These are phyloP conservation scores for Primulina tabacum DNA, from an alignment of 257 asterid species.

Conservation along the genomic window DNA sequence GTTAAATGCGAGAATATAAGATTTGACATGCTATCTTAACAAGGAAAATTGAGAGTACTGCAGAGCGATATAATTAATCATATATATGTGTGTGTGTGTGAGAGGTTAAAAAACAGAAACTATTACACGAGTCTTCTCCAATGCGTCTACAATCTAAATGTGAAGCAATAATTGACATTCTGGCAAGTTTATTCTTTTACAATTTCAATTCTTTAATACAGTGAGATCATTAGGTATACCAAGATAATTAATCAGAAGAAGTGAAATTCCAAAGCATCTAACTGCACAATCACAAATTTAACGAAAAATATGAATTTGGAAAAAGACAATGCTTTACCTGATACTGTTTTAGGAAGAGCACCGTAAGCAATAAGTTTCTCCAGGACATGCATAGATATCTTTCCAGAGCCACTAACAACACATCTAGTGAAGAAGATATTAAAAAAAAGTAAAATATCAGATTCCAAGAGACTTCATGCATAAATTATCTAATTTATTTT, in stretches of 20 bases:
- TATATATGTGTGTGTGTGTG: too few species aligned
- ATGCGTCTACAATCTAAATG: not conserved
- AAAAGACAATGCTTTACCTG: slow-evolving; percentile 47
- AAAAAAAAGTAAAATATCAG: slow-evolving; percentile 9
- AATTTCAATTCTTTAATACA: slow-evolving; percentile 1
- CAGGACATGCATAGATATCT: slow-evolving; percentile 92
- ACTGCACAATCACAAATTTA: not conserved
- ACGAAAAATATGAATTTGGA: not conserved
- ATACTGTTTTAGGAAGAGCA: slow-evolving; percentile 87
- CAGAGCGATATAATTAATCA: not conserved
- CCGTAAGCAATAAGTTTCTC: slow-evolving; percentile 95
- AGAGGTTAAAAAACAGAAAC: not conserved
- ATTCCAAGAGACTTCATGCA: slow-evolving; percentile 11
- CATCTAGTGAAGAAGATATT: slow-evolving; percentile 55
- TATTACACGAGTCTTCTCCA: not conserved
- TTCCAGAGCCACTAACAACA: slow-evolving; percentile 97
- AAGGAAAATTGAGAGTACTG: not conserved
- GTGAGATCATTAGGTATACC: slow-evolving; percentile 5
- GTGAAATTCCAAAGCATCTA: slow-evolving; percentile 13
- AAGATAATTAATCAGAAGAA: slow-evolving; percentile 2
- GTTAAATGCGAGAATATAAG: not conserved
- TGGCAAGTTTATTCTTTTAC: not conserved
- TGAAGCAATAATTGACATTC: not conserved
- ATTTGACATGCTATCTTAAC: not conserved
- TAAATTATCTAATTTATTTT: not conserved